These are phyloP conservation scores for Nannochloropsis salina DNA, from an alignment of 108 stramenopile species.

Conservation along the genomic window DNA sequence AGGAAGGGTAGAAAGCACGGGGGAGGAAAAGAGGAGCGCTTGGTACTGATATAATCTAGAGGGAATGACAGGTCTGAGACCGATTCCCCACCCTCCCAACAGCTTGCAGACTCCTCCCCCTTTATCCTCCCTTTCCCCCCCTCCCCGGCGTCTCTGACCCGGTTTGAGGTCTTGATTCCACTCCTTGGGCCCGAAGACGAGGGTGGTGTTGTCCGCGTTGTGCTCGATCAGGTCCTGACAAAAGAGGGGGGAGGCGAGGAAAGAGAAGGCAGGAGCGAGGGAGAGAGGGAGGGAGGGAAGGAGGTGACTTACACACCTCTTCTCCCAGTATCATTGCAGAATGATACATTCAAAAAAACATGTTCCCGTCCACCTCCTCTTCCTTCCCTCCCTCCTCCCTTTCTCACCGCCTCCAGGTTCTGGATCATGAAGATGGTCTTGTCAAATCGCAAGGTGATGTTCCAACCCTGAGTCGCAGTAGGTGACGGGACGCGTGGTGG, in stretches of 20 bases:
- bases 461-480: not conserved
- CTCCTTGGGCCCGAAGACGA: not conserved
- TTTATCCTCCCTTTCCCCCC: not conserved
- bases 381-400: not conserved
- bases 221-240: not conserved
- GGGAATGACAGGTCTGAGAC: too few species aligned
- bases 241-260: not conserved
- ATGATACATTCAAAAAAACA: not conserved
- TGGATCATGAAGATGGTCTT: not conserved
- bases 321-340: too few species aligned
- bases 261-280: not conserved
- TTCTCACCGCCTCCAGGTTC: not conserved
- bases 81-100: not conserved
- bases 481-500: too few species aligned
- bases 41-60: too few species aligned
- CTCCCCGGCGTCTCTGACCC: not conserved
- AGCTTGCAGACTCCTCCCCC: not conserved
- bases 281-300: not conserved
- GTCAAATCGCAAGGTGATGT: not conserved
- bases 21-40: not conserved
- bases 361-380: not conserved
- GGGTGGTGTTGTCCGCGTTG: not conserved
- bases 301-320: not conserved
- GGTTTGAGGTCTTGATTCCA: not conserved
- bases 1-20: not conserved